Percentiles rank a stretch among this genome's conserved stretches.
Conservation (phyloP, 2,329 filamentous ascomycete species). For the Clarireedia hainanense region DNA sequence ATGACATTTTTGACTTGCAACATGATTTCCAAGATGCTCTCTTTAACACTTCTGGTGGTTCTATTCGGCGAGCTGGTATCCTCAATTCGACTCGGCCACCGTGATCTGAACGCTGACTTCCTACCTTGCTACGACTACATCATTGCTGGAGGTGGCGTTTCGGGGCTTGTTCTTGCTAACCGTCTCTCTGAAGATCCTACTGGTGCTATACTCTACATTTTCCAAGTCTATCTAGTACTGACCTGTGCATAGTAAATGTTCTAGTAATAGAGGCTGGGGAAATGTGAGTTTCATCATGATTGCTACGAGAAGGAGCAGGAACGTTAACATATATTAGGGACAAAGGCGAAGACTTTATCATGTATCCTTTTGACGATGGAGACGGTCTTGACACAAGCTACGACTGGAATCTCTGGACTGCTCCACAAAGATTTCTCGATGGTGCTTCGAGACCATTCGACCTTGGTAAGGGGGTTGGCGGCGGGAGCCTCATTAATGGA, state of each 20-base stretch:
- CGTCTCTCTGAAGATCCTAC: conserved; percentile 33
- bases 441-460: conserved; percentile 18
- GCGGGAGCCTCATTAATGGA: conserved; percentile 36
- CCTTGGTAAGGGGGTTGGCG: conserved; percentile 27
- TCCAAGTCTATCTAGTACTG: neutral
- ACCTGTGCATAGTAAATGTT: conserved; percentile 18
- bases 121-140: conserved; percentile 32
- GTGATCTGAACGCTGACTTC: conserved; percentile 18
- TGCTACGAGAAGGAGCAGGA: neutral
- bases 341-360: conserved; percentile 20
- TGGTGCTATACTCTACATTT: conserved; percentile 5
- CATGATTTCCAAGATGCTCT: neutral
- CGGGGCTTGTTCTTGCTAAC: conserved; percentile 38
- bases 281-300: conserved; percentile 11
- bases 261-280: conserved; percentile 22
- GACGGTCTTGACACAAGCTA: conserved; percentile 31
- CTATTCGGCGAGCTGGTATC: neutral
- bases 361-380: conserved; percentile 20
- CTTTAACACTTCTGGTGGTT: neutral
- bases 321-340: conserved; percentile 15
- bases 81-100: conserved; percentile 13
- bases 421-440: conserved; percentile 30
- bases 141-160: conserved; percentile 39
- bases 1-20: conserved; percentile 1
- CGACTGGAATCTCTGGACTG: conserved; percentile 35